These are phyloP conservation scores for Penicillium dipodomyicola DNA, from an alignment of 495 filamentous ascomycete species.

Conservation along the genomic window DNA sequence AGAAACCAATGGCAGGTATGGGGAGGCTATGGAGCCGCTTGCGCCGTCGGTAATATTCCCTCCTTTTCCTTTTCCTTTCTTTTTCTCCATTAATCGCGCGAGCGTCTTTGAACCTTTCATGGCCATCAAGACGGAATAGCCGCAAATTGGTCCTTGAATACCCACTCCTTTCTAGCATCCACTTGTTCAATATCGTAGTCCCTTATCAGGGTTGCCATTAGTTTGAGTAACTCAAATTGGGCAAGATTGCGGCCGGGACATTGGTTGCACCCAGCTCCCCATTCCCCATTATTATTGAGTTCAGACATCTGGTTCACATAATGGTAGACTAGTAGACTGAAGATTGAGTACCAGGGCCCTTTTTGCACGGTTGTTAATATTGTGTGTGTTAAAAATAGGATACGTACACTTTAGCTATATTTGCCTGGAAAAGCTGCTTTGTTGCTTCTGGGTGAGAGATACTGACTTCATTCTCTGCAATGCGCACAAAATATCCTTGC, in stretches of 20 bases:
- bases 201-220: conserved; percentile 36
- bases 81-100: neutral
- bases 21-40: neutral
- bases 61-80: neutral
- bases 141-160: conserved; percentile 36
- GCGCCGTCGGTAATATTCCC: neutral
- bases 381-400: too few species aligned
- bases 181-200: conserved; percentile 44
- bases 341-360: too few species aligned
- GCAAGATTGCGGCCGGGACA: conserved; percentile 49
- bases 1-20: conserved; percentile 6
- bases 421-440: too few species aligned
- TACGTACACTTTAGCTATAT: too few species aligned
- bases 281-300: too few species aligned
- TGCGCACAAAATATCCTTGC: too few species aligned
- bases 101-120: neutral
- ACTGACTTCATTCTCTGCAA: too few species aligned
- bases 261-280: too few species aligned
- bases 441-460: too few species aligned
- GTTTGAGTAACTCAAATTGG: conserved; percentile 45
- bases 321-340: too few species aligned
- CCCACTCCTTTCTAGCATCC: conserved; percentile 39
- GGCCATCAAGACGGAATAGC: conserved; percentile 43
- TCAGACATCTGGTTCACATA: too few species aligned
- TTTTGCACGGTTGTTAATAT: too few species aligned